Evolutionary conservation across 352 stramenopile genomes (phyloP), one percentile per base, ranked within the genome.

Genomic region (Peronospora destructor): DNA sequence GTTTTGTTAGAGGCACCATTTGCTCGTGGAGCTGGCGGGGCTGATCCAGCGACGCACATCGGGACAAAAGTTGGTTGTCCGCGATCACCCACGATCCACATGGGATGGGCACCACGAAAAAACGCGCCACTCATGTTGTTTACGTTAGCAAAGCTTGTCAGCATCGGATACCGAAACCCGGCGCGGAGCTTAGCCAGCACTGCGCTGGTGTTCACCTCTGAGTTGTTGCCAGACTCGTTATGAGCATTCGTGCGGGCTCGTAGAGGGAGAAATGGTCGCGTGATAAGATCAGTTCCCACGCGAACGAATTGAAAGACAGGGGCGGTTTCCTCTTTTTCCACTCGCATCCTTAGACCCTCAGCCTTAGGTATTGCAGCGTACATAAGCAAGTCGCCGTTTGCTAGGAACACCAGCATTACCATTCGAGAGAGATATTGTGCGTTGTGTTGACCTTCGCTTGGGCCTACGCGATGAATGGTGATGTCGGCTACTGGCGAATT

Each of bases 401-500:
- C 80, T 4, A 93, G 54, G 21, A 91, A 93, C 17, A 93, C 83
- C 3, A 93, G 59, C 44, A 93, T 54, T 12, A 91, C 80, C 80
- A 93, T 91, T 3, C 72, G 73, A 12, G 73, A 59, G 26, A 93
- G 71, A 45, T 83, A 81, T 44, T 90, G 76, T 7, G 77, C 63
- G 34, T 93, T 91, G 14, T 80, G 52, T 12, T 75, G 70, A 0
- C 71, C 77, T 61, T 93, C 83, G 33, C 71, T 85, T 6, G 83
- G 80, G 6, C 83, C 83, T 4, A 93, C 65, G 14, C 83, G 77
- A 45, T 91, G 80, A 39, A 93, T 88, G 3, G 73, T 64, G 29
- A 93, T 88, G 37, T 93, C 83, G 11, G 83, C 83, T 23, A 93
- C 76, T 0, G 83, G 83, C 0, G 83, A 91, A 52, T 91, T 86